Evolutionary conservation across 768 basidiomycete genomes (phyloP).

Genomic region (Exsudoporus frostii): DNA sequence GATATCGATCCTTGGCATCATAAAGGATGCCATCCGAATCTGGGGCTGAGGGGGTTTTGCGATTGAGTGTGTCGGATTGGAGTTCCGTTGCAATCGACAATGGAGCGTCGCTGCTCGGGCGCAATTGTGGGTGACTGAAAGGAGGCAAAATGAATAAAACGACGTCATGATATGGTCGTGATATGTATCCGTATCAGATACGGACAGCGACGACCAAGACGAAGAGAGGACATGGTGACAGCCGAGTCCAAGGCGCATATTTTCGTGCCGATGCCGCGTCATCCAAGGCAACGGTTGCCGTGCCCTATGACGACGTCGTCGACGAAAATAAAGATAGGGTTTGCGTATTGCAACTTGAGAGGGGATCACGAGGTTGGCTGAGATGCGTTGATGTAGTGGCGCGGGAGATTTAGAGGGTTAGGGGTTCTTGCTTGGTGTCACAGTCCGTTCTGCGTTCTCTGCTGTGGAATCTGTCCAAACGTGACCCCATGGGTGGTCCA

Average conservation of each 20-base stretch:
- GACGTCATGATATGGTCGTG: not conserved
- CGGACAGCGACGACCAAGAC: not conserved
- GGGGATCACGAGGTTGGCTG: not conserved
- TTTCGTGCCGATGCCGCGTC: not conserved
- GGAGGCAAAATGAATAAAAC: not conserved
- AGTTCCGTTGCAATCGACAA: not conserved
- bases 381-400: not conserved
- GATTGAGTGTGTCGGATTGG: not conserved
- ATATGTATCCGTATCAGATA: not conserved
- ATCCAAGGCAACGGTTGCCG: conserved; percentile 7
- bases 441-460: not conserved
- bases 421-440: not conserved
- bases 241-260: too few relatives aligned
- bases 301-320: not conserved
- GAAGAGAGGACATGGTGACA: too few relatives aligned
- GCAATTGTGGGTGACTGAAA: not conserved
- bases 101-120: not conserved
- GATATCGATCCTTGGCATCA: not conserved
- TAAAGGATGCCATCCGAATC: not conserved
- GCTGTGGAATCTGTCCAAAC: not conserved
- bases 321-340: conserved; percentile 2
- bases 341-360: not conserved
- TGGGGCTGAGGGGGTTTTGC: conserved; percentile 9
- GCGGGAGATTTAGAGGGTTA: not conserved
- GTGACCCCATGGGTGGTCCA: not conserved